Evolutionary conservation across 805 yeast species (phyloP).

Genomic region (Dipodascus geniculatus): DNA sequence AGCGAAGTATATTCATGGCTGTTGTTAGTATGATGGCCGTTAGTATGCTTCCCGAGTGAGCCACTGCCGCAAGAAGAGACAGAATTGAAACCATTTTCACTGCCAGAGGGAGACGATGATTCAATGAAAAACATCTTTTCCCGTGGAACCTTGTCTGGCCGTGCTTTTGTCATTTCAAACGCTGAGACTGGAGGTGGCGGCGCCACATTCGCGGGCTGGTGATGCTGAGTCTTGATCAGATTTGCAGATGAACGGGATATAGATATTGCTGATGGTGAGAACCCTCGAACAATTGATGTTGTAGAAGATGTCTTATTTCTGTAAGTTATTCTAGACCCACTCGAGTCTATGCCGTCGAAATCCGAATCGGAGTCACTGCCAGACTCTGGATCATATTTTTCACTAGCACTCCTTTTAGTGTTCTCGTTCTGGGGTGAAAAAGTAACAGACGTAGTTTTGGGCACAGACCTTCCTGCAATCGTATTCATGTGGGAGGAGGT

Average conservation of each 20-base stretch:
- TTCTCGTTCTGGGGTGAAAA: neutral
- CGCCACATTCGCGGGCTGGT: neutral
- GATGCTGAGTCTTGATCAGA: constrained; percentile 3
- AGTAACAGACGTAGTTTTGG: neutral
- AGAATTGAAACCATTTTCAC: constrained; percentile 17
- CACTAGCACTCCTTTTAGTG: neutral
- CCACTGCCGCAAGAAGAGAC: neutral
- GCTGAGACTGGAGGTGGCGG: neutral
- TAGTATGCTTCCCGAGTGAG: neutral
- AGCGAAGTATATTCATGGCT: neutral
- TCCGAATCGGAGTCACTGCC: neutral
- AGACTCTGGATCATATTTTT: neutral
- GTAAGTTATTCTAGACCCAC: constrained; percentile 2
- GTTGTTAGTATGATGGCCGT: too few species aligned
- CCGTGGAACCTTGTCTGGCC: constrained; percentile 17
- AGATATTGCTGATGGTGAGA: constrained; percentile 27
- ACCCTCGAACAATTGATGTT: constrained; percentile 27
- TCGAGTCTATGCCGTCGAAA: neutral
- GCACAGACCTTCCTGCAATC: neutral
- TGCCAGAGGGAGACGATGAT: constrained; percentile 26
- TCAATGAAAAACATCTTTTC: constrained; percentile 30
- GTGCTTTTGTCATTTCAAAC: constrained; percentile 11
- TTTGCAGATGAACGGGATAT: constrained; percentile 20
- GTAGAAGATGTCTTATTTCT: constrained; percentile 21
- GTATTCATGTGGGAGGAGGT: neutral